These are phyloP conservation scores for Ceratocystis destructans DNA, from an alignment of 2,329 filamentous ascomycete genomes.

Conservation along the genomic window DNA sequence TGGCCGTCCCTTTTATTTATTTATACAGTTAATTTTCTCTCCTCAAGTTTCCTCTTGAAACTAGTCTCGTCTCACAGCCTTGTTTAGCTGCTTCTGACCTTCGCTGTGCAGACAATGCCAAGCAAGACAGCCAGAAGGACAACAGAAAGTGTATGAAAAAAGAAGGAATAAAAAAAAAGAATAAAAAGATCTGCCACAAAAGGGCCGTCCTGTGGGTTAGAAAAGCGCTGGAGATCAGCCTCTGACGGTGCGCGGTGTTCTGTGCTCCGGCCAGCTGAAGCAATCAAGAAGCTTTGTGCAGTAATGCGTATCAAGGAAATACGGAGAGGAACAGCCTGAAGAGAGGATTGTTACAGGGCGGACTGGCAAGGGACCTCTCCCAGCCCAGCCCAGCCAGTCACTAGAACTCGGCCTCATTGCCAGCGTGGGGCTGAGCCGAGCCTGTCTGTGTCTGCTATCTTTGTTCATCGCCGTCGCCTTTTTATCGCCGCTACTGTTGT, in stretches of 20 bases:
- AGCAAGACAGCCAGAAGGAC: not conserved
- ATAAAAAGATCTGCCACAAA: not conserved
- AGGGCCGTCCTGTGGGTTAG: not conserved
- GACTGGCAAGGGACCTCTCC: too few species aligned
- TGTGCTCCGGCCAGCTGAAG: too few species aligned
- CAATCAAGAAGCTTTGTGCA: too few species aligned
- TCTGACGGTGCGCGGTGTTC: not conserved
- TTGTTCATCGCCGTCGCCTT: not conserved
- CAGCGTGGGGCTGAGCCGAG: not conserved
- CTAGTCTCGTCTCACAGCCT: constrained; percentile 2
- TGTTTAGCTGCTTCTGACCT: not conserved
- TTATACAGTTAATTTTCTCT: not conserved
- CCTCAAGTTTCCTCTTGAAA: not conserved
- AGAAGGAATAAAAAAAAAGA: not conserved
- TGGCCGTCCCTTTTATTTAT: not conserved
- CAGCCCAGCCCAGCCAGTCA: not conserved
- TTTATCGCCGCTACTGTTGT: not conserved
- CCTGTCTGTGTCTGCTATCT: not conserved
- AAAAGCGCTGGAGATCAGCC: not conserved
- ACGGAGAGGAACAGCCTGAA: too few species aligned
- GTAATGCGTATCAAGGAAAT: too few species aligned
- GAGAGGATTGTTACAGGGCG: too few species aligned
- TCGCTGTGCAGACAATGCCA: not conserved
- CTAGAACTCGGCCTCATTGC: not conserved
- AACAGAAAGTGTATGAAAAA: not conserved